These are phyloP conservation scores for Geranium rotundifolium DNA, from an alignment of 345 rosid species.

Conservation along the genomic window DNA sequence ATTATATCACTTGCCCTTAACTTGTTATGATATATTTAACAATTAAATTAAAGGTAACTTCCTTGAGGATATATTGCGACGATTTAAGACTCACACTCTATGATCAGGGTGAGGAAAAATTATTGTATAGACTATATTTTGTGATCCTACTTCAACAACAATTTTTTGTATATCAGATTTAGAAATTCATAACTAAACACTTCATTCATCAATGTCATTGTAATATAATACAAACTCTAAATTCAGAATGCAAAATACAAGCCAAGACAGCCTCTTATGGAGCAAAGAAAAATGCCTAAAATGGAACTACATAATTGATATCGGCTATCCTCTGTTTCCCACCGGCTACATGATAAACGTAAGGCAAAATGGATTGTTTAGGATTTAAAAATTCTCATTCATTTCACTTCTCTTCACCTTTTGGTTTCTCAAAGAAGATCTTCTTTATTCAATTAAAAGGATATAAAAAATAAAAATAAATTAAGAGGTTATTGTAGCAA, in stretches of 20 bases:
- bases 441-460: conserved; percentile 87
- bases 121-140: no score
- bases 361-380: conserved; percentile 3
- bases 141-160: no score
- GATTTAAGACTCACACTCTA: no score
- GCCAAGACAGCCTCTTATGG: conserved; percentile 12
- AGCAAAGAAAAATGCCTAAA: conserved; percentile 3
- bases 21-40: no score
- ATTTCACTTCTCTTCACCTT: conserved; percentile 11
- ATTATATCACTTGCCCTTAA: no score
- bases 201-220: no score
- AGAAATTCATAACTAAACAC: no score
- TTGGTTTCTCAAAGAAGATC: conserved; percentile 62
- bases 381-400: conserved; percentile 5
- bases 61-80: no score
- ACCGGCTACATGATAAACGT: conserved; percentile 11
- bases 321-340: conserved; percentile 2
- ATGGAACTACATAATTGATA: conserved; percentile 17
- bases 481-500: background rate
- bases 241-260: background rate
- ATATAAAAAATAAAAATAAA: conserved; percentile 22
- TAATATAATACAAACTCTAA: background rate
- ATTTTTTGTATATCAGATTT: no score
- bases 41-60: no score
- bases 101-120: no score